Base-by-base conservation (phyloP, 805 yeast species). In the Starmerella riodocensis region DNA sequence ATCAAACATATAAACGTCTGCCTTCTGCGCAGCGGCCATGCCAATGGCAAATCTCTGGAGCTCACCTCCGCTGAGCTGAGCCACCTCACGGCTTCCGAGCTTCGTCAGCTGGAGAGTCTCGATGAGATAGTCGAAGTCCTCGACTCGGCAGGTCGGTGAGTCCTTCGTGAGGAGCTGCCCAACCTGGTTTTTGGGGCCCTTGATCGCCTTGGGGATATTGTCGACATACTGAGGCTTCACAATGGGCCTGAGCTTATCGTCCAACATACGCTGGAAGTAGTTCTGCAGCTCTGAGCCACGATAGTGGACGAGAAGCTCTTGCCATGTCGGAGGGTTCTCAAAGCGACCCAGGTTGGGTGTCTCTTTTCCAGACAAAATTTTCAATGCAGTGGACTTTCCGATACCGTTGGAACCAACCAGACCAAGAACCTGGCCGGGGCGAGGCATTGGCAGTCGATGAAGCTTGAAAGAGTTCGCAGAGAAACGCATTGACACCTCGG, bases 171-270 rank as follows among this genome's bases (percentile, higher is more conserved):
- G 66, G 40, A 88, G 70, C 49, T 76, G 85, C 39, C 88, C 93
- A 35, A 88, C 97, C 38, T 55, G 51, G 55, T 81, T 77, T 55
- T 75, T 80, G 13, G 93, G 86, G 32, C 95, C 85, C 64, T 83
- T 83, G 57, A 91, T 78, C 29, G 97, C 97, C 61, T 93, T 76
- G 52, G 98, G 97, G 51, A 91, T 76, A 66, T 85, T 88, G 63
- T 91, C 99, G 43, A 91, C 99, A 58, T 91, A 91, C 66, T 91
- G 99, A 8, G 99, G 99, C 67, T 91, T 91, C 58, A 88, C 88
- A 51, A 91, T 82, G n/a, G 97, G 93, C 65, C 80, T 86, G 59
- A 91, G 80, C 59, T 86, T 68, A 58, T 88, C 95, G 61, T 91
- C 98, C 52, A 91, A 69, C 50, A 91, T 76, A 59, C 91, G 85